phyloP scores from a whole-genome alignment of 306 rosid genomes.

The Betula pendula region DNA sequence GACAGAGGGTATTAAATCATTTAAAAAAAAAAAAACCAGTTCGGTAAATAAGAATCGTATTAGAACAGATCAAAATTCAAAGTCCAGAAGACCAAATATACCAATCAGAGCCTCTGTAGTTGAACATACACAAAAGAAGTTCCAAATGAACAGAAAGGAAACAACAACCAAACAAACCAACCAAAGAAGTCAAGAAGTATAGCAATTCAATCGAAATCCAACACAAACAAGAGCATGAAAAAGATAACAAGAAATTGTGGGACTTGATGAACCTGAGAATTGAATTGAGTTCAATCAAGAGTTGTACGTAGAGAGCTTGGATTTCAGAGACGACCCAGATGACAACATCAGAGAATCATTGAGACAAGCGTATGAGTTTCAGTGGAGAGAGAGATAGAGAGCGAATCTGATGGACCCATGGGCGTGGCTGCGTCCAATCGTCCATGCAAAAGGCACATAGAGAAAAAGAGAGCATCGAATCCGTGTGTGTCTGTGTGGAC shows the following conservation, averaged over 20 bases:
- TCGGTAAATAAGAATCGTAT: neutral
- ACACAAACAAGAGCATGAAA: constrained; percentile 8
- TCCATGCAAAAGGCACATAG: constrained; percentile 48
- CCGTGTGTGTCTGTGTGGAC: constrained; percentile 1
- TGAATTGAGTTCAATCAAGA: constrained; percentile 27
- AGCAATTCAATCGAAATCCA: constrained; percentile 18
- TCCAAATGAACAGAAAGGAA: constrained; percentile 20
- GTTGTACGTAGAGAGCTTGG: constrained; percentile 34
- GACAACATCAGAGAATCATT: constrained; percentile 37
- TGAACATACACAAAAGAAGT: constrained; percentile 15
- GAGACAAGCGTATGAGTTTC: constrained; percentile 31
- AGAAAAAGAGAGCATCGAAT: constrained; percentile 14
- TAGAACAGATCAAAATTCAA: neutral
- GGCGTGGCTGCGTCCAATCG: constrained; percentile 19
- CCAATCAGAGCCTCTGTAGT: neutral
- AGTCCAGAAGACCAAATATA: neutral
- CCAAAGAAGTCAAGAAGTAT: neutral
- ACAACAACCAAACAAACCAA: constrained; percentile 10
- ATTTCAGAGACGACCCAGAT: constrained; percentile 40
- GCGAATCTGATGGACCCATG: constrained; percentile 29
- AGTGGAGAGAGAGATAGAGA: constrained; percentile 7
- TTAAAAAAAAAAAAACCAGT: neutral
- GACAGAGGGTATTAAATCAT: too few relatives aligned
- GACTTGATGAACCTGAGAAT: constrained; percentile 20
- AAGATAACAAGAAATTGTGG: neutral